Evolutionary conservation across 2,329 filamentous ascomycete species (phyloP), one percentile per base, ranked within the genome.

Genomic region (Aciculosporium take): DNA sequence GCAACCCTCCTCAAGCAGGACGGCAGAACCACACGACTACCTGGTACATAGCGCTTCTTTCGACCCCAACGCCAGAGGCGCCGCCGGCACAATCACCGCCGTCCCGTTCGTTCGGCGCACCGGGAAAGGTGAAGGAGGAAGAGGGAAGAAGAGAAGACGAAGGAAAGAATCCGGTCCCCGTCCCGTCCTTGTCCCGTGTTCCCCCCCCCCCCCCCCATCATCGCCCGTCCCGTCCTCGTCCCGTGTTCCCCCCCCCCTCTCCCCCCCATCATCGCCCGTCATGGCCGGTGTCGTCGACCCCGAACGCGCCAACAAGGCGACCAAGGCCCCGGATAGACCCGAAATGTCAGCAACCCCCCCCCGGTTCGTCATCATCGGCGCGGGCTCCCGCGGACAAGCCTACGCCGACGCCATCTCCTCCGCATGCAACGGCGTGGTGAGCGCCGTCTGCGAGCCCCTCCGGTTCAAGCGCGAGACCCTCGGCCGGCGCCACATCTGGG

Each of bases 371-470:
- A 73, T 94, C 53, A 79, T 94, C 50, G 87, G 87, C 17, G 86
- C 84, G 7, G 86, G 87, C 27, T 84, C 81, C 37, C 78, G 87
- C 28, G 87, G 87, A 12, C 71, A 73, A 39, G 73, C 76, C 24
- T 94, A 93, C 56, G 83, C 81, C 25, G 67, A 69, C 45, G 80
- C 80, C 40, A 77, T 86, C 7, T 60, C 65, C n/a, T 66, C 69
- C 13, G 75, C 74, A 15, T 79, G 74, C 45, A 72, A 77, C 48
- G 84, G 81, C 5, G 56, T 79, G 25, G 74, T 96, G 45, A 74
- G 72, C 18, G 84, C 84, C 21, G 76, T 98, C 13, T 86, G 83
- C 18, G 91, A 96, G 51, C 86, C 88, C 0, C 68, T 85, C 49
- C 58, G 69, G 12, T 91, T 79, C 62, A 93, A 94, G 61, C 76